Evolutionary conservation across 1,284 basidiomycete species (phyloP), one percentile per base, ranked within the genome.

Genomic region (Ustilago loliicola): DNA sequence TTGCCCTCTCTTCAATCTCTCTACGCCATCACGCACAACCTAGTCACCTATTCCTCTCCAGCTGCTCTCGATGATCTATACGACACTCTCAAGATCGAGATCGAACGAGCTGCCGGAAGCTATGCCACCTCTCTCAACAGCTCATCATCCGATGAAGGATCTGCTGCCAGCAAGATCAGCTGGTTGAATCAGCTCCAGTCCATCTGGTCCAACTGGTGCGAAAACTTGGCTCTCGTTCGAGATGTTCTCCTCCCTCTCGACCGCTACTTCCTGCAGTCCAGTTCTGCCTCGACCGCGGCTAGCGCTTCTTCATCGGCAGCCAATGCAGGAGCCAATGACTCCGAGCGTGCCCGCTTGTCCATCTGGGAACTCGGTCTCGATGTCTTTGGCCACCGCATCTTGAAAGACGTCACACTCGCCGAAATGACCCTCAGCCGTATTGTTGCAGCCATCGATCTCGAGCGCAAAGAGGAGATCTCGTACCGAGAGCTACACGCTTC

Each of bases 1-100:
- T 32, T 27, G 17, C 62, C 59, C 4, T 66, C 72, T 34, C 66
- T 79, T 8, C 57, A 80, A 27, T 62, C 70, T 23, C 72, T 80
- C 29, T 80, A 80, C 66, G 52, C 32, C n/a, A 66, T 53, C 53
- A 69, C 77, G 0, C 53, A 72, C 21, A 62, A 50, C 15, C 56
- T 75, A 7, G 68, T 75, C 5, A 27, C 58, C 19, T 51, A 67
- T 38, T 66, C 62, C 8, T 50, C 68, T 5, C 21, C 38, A 15
- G 36, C 67, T 32, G n/a, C 40, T 0, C 29, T 74, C 27, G 56
- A 61, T 9, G 72, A 74, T 21, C 71, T 83, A 2, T 83, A 81
- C 67, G 80, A 82, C 34, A 52, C 67, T 15, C 58, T 83, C 61
- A 80, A 77, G 81, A 79, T 81, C 59, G 82, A 81, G 30, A 54